phyloP scores from a whole-genome alignment of 2,329 filamentous ascomycete genomes.

The Fusarium virguliforme region DNA sequence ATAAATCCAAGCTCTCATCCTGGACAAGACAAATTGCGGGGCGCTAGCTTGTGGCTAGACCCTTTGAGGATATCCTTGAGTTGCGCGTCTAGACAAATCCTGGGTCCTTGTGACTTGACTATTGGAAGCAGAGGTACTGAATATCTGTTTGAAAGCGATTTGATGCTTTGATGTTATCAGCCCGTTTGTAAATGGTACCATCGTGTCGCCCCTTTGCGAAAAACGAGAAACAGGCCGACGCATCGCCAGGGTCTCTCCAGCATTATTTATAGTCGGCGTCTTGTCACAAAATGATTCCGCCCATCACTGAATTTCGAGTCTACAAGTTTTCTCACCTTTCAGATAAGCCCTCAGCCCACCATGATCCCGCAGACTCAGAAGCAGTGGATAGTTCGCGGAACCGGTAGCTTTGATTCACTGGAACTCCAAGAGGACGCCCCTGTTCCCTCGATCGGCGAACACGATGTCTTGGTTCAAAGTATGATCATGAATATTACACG shows the following conservation, averaged over 20 bases:
- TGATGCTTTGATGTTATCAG: rapidly evolving
- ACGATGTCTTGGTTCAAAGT: slow-evolving; percentile 1
- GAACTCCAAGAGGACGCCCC: neutral
- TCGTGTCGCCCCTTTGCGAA: neutral
- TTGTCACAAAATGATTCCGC: neutral
- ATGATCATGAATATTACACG: neutral
- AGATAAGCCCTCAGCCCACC: too few species aligned
- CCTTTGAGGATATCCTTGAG: neutral
- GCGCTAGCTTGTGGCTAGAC: neutral
- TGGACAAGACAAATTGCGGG: slow-evolving; percentile 5
- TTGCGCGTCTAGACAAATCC: neutral
- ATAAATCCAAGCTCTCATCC: neutral
- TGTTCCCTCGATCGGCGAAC: neutral
- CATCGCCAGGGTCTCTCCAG: neutral
- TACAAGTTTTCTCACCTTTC: neutral
- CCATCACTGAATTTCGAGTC: too few species aligned
- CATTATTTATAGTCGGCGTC: neutral
- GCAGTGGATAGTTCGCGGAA: neutral
- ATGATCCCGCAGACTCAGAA: neutral
- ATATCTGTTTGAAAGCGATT: neutral
- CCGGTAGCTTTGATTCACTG: neutral
- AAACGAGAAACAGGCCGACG: neutral
- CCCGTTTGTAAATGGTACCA: neutral
- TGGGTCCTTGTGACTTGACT: neutral
- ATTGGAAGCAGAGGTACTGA: neutral